Percentiles rank a stretch among this genome's conserved stretches.
These are phyloP conservation scores for Metarhizium anisopliae DNA, from an alignment of 2,329 filamentous ascomycete species.

Conservation along the genomic window DNA sequence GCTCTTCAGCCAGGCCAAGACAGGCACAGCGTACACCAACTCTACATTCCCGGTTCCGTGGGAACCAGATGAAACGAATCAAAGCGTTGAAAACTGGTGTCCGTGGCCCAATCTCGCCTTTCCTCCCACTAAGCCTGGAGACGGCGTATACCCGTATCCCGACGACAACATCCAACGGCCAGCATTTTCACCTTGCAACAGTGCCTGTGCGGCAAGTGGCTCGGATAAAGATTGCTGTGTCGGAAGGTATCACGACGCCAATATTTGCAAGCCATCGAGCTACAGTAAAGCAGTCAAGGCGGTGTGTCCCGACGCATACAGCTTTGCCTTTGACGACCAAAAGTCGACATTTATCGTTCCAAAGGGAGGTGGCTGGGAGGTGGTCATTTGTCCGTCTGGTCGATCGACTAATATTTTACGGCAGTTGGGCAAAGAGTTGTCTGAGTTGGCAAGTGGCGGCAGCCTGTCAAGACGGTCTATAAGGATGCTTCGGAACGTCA, in stretches of 20 bases:
- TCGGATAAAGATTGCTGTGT: constrained; percentile 65
- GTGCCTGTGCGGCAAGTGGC: constrained; percentile 63
- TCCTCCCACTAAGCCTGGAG: constrained; percentile 59
- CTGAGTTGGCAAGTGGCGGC: constrained; percentile 34
- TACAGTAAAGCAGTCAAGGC: constrained; percentile 64
- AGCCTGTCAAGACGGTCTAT: constrained; percentile 24
- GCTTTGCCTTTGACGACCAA: constrained; percentile 57
- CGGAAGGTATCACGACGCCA: constrained; percentile 54
- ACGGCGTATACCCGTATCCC: constrained; percentile 72
- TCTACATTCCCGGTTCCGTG: constrained; percentile 58
- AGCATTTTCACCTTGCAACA: constrained; percentile 68
- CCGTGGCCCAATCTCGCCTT: constrained; percentile 68
- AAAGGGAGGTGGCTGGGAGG: constrained; percentile 64
- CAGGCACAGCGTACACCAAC: constrained; percentile 53
- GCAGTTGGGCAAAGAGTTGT: constrained; percentile 40
- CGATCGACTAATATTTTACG: constrained; percentile 50
- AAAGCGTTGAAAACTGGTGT: constrained; percentile 60
- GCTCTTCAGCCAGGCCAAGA: constrained; percentile 44
- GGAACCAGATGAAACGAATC: constrained; percentile 48
- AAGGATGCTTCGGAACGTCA: constrained; percentile 22
- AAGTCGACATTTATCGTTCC: constrained; percentile 54
- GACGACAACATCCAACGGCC: constrained; percentile 64
- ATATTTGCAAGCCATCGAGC: constrained; percentile 54
- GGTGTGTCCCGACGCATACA: constrained; percentile 79
- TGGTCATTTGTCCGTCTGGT: constrained; percentile 65